phyloP scores from a whole-genome alignment of 768 basidiomycete genomes.

The Naganishia vishniacii region DNA sequence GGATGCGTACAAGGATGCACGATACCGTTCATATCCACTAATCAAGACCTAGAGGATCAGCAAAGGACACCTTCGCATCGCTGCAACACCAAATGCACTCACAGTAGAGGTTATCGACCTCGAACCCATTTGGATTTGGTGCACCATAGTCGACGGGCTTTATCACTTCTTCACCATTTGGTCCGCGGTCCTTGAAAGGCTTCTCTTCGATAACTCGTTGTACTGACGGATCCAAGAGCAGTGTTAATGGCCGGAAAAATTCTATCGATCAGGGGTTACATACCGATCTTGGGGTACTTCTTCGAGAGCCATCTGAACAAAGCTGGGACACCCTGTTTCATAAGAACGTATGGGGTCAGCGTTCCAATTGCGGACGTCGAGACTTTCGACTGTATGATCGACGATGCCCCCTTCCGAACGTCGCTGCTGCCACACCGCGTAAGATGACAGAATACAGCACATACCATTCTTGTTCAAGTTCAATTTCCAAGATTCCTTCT shows the following conservation, averaged over 20 bases:
- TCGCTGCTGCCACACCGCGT: too few relatives aligned
- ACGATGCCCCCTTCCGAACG: too few relatives aligned
- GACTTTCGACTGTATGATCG: too few relatives aligned
- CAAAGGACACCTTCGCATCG: neutral
- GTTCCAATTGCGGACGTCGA: too few relatives aligned
- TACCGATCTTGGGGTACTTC: constrained; percentile 96
- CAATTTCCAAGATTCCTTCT: too few relatives aligned
- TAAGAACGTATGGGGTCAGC: too few relatives aligned
- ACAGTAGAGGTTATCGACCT: constrained; percentile 89
- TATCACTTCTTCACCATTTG: constrained; percentile 59
- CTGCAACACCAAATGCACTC: constrained; percentile 21
- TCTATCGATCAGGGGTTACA: constrained; percentile 40
- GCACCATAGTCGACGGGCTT: constrained; percentile 64
- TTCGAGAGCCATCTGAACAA: constrained; percentile 97
- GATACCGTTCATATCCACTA: constrained; percentile 96
- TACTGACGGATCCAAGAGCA: constrained; percentile 23
- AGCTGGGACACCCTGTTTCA: constrained; percentile 77
- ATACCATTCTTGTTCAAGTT: too few relatives aligned
- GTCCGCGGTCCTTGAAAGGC: constrained; percentile 58
- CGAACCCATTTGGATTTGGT: constrained; percentile 89
- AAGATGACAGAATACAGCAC: too few relatives aligned
- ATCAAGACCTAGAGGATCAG: neutral
- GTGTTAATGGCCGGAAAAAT: neutral
- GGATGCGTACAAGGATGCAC: constrained; percentile 99
- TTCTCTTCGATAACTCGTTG: constrained; percentile 72